Percentiles rank a stretch among this genome's conserved stretches.
phyloP scores from a whole-genome alignment of 2,329 filamentous ascomycete species.

The Botryotinia globosa region DNA sequence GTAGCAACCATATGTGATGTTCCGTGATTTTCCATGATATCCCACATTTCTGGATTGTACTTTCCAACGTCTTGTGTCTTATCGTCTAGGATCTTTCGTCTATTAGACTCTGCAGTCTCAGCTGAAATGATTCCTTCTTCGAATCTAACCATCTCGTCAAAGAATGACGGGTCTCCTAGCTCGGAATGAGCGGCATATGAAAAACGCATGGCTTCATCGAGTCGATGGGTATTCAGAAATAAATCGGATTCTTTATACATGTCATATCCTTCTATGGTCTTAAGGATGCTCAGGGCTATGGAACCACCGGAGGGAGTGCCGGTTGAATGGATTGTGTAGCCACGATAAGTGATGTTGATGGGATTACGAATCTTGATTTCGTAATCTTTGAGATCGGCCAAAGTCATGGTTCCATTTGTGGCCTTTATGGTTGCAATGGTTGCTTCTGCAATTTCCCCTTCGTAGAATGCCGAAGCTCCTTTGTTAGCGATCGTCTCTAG shows the following conservation, averaged over 20 bases:
- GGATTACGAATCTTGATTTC: conserved; percentile 61
- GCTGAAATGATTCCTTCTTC: conserved; percentile 67
- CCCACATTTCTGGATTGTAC: conserved; percentile 69
- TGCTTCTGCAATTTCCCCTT: conserved; percentile 58
- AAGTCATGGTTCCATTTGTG: conserved; percentile 64
- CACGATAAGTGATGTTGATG: conserved; percentile 62
- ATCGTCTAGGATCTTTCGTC: conserved; percentile 66
- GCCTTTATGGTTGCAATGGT: conserved; percentile 58
- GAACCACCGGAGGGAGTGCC: conserved; percentile 76
- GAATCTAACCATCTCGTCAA: conserved; percentile 59
- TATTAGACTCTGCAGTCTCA: conserved; percentile 56
- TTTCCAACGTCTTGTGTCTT: conserved; percentile 67
- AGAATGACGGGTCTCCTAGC: conserved; percentile 78
- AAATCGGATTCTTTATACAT: conserved; percentile 48
- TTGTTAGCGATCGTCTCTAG: conserved; percentile 59
- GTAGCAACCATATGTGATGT: conserved; percentile 72
- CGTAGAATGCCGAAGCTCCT: conserved; percentile 61
- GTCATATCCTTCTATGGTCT: conserved; percentile 69
- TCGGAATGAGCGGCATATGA: conserved; percentile 77
- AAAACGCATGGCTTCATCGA: conserved; percentile 87
- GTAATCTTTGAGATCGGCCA: conserved; percentile 64
- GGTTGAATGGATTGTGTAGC: conserved; percentile 66
- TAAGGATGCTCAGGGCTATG: conserved; percentile 65
- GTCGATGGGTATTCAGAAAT: conserved; percentile 71
- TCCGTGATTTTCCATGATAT: conserved; percentile 66